phyloP scores from a whole-genome alignment of 1,139 yeast genomes.

The Nematodospora anomalae region DNA sequence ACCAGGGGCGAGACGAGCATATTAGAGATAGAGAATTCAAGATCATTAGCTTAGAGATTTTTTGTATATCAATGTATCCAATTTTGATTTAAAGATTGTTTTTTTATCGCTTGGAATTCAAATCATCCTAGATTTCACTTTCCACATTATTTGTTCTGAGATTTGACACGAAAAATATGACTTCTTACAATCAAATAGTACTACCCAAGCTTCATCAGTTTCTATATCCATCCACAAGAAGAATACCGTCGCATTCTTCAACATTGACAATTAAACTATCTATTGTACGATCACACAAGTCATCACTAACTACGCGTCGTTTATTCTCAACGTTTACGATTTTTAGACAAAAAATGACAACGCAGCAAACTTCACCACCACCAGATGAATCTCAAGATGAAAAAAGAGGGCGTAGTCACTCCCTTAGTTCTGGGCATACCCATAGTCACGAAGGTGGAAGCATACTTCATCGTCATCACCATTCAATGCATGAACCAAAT shows the following conservation, averaged over 20 bases:
- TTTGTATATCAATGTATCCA: too few species aligned
- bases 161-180: not conserved
- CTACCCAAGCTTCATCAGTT: not conserved
- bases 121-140: not conserved
- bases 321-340: constrained; percentile 12
- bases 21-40: too few species aligned
- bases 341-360: constrained; percentile 8
- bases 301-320: not conserved
- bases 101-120: too few species aligned
- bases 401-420: constrained; percentile 5
- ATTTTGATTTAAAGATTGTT: too few species aligned
- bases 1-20: too few species aligned
- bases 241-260: not conserved
- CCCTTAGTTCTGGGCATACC: constrained; percentile 21
- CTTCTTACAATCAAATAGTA: not conserved
- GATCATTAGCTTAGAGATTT: too few species aligned
- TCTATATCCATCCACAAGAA: not conserved
- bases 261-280: not conserved
- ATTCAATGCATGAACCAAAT: constrained; percentile 42
- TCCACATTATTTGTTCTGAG: not conserved
- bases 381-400: not conserved
- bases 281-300: not conserved
- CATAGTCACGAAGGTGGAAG: constrained; percentile 22
- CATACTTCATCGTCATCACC: constrained; percentile 23
- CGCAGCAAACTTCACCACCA: constrained; percentile 1